Conservation (phyloP, 495 filamentous ascomycete genomes). For the Geopyxis carbonaria region DNA sequence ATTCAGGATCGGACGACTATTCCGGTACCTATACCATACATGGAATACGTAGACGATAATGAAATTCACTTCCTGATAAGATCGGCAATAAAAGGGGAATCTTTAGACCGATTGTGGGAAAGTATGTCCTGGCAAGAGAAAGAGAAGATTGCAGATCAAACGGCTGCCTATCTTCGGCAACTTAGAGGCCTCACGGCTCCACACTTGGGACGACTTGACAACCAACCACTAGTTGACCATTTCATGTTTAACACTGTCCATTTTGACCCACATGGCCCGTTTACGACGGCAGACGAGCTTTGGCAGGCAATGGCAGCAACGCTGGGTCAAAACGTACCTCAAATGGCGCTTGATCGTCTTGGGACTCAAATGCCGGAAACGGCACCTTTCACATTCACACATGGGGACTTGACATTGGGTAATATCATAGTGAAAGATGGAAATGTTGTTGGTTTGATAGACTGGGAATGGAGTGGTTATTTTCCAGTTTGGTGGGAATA, state of each 20-base stretch:
- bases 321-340: slow-evolving; percentile 13
- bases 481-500: slow-evolving; percentile 28
- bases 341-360: slow-evolving; percentile 10
- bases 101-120: slow-evolving; percentile 10
- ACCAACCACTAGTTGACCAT: slow-evolving; percentile 7
- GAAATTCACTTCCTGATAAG: slow-evolving; percentile 13
- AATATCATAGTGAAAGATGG: slow-evolving; percentile 26
- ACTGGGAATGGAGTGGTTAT: slow-evolving; percentile 27
- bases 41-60: slow-evolving; percentile 13
- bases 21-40: slow-evolving; percentile 8
- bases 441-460: slow-evolving; percentile 23
- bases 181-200: slow-evolving; percentile 7
- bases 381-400: slow-evolving; percentile 25
- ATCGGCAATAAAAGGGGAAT: slow-evolving; percentile 11
- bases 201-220: slow-evolving; percentile 8
- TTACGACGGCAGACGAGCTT: slow-evolving; percentile 21
- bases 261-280: slow-evolving; percentile 15
- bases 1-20: slow-evolving; percentile 12
- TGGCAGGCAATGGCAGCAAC: slow-evolving; percentile 20
- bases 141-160: slow-evolving; percentile 12
- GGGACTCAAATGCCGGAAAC: slow-evolving; percentile 19
- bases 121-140: slow-evolving; percentile 9
- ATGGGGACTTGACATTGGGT: slow-evolving; percentile 21
- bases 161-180: slow-evolving; percentile 9
- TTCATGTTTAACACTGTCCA: slow-evolving; percentile 3